Conservation (phyloP, 1,139 yeast genomes). For the Wickerhamomyces sp. region DNA sequence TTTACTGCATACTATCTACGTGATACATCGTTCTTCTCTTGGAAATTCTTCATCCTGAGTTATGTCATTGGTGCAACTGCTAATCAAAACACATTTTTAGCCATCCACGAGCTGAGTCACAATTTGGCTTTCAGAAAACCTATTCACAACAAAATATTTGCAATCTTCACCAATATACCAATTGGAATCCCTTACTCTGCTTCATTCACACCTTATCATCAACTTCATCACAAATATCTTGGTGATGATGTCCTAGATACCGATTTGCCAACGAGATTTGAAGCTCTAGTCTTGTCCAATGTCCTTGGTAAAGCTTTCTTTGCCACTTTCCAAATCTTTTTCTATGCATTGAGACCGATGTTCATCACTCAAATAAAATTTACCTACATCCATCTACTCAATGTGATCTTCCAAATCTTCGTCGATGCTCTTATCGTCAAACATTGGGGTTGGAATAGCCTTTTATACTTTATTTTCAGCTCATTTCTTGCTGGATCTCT, state of each 20-base stretch:
- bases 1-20: slow-evolving; percentile 55
- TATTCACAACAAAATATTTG: slow-evolving; percentile 66
- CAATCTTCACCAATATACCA: slow-evolving; percentile 76
- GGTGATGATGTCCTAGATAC: slow-evolving; percentile 88
- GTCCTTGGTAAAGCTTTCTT: slow-evolving; percentile 86
- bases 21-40: slow-evolving; percentile 46
- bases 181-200: slow-evolving; percentile 90
- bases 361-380: slow-evolving; percentile 71
- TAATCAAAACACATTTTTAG: slow-evolving; percentile 76
- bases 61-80: slow-evolving; percentile 83
- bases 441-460: slow-evolving; percentile 58
- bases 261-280: slow-evolving; percentile 77
- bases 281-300: slow-evolving; percentile 68
- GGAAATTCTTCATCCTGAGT: slow-evolving; percentile 57
- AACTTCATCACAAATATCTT: slow-evolving; percentile 82
- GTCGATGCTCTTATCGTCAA: slow-evolving; percentile 55
- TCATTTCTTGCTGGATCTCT: slow-evolving; percentile 87
- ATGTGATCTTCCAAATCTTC: slow-evolving; percentile 53
- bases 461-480: slow-evolving; percentile 64
- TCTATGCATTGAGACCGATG: slow-evolving; percentile 88
- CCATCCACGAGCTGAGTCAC: slow-evolving; percentile 85
- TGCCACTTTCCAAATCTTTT: slow-evolving; percentile 83
- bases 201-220: slow-evolving; percentile 88
- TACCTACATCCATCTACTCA: slow-evolving; percentile 68
- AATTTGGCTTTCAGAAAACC: slow-evolving; percentile 83